Base-by-base conservation (phyloP, 192 early-diverging fungal species). In the Chytriomyces hyalinus region DNA sequence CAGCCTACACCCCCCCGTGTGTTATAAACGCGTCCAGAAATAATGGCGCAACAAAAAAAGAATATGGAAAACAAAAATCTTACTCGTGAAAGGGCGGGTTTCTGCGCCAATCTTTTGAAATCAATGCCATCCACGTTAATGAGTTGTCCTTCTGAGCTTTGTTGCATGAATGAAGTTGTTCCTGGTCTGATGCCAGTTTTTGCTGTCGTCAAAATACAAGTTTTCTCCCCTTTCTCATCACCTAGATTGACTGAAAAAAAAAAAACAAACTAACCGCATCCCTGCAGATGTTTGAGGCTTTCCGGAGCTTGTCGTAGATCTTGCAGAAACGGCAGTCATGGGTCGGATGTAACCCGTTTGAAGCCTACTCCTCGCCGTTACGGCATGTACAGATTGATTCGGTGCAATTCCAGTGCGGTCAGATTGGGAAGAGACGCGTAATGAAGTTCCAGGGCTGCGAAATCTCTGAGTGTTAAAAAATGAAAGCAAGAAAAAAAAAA, bases 51-150 rank as follows among this genome's bases (percentile, higher is more conserved):
- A 13, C n/a, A 26, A 26, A 26, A 26, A 26, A 28, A n/a, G 9
- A 36, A 36, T 4, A 36, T 36, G 36, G 0, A 26, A n/a, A 48
- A 44, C 10, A 22, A 20, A 22, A 20, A 13, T 26, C 45, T 61
- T 74, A 74, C 72, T 53, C 50, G 11, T 13, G 63, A 49, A 6
- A 76, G 28, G 11, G 48, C 75, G 15, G 75, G 64, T 17, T 68
- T 76, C 28, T 43, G 13, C 10, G 65, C 13, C 22, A 66, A 53
- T 20, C 53, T 28, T 26, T 59, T 47, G 11, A 76, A 44, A 51
- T 76, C 65, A 28, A 76, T 20, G 1, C 50, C 47, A n/a, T 76
- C 44, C 26, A 68, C 13, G 26, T 76, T 45, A 49, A 76, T 68
- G 65, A 76, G 51, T 6, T 64, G n/a, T 60, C 48, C 13, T 45